Evolutionary conservation across 768 basidiomycete species (phyloP).

Genomic region (Rhizopogon vinicolor): DNA sequence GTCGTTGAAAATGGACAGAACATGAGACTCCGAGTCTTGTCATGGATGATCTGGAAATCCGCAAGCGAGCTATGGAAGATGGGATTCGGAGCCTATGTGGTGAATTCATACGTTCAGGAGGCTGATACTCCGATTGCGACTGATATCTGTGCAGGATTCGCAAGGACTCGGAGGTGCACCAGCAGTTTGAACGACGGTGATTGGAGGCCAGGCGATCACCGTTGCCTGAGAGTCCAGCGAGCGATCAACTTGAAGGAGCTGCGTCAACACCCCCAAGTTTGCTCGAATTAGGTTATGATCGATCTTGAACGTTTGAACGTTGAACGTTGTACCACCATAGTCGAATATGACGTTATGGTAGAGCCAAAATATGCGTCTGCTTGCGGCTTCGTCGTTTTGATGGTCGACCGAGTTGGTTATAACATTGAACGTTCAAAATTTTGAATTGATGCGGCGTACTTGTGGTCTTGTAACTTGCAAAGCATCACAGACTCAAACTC

Average conservation of each 20-base stretch:
- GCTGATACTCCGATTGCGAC: slow-evolving; percentile 1
- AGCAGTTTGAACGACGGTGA: slow-evolving; percentile 21
- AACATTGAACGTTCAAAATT: too few species aligned
- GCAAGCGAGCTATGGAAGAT: slow-evolving; percentile 71
- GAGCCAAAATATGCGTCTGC: slow-evolving; percentile 57
- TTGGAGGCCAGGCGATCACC: slow-evolving; percentile 56
- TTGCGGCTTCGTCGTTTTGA: slow-evolving; percentile 45
- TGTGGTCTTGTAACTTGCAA: too few species aligned
- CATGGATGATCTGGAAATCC: slow-evolving; percentile 70
- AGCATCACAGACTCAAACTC: too few species aligned
- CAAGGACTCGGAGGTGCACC: slow-evolving; percentile 11
- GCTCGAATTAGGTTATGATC: too few species aligned
- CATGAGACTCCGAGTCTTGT: slow-evolving; percentile 40
- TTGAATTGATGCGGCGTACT: too few species aligned
- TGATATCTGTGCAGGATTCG: slow-evolving; percentile 21
- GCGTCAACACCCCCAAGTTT: too few species aligned
- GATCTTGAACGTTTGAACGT: too few species aligned
- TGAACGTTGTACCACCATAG: slow-evolving; percentile 21
- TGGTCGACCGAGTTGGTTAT: too few species aligned
- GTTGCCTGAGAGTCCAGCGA: slow-evolving; percentile 31
- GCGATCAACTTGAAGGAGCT: background rate
- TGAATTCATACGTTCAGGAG: slow-evolving; percentile 31
- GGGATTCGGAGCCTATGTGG: slow-evolving; percentile 55
- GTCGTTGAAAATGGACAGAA: slow-evolving; percentile 30
- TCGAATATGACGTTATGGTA: slow-evolving; percentile 69